phyloP scores from a whole-genome alignment of 2,329 filamentous ascomycete species.

The Magnaporthales sp. region DNA sequence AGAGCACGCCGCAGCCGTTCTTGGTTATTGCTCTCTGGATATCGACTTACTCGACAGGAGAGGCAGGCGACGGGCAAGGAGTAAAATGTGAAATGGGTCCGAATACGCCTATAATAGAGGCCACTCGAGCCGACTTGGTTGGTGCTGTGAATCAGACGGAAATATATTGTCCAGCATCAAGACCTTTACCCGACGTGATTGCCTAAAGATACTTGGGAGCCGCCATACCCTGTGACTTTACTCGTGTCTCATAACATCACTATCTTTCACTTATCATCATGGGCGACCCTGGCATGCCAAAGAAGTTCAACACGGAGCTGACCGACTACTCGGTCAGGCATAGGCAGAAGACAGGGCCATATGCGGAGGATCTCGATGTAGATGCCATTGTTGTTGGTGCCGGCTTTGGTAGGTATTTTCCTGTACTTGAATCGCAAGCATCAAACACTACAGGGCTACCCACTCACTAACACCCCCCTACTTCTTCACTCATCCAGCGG shows the following conservation, averaged over 20 bases:
- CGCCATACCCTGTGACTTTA: not conserved
- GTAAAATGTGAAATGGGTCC: no score
- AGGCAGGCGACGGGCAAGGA: no score
- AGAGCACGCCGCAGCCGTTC: not conserved
- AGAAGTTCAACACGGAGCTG: not conserved
- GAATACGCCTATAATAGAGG: no score
- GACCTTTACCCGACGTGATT: no score
- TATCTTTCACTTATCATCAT: not conserved
- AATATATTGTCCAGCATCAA: not conserved
- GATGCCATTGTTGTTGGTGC: not conserved
- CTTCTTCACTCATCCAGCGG: not conserved
- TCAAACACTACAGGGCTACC: accelerated
- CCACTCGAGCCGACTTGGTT: no score
- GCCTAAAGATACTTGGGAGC: no score
- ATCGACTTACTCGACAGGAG: not conserved
- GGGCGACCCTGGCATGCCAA: not conserved
- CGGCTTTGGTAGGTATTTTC: not conserved
- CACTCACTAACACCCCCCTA: not conserved
- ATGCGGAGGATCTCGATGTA: not conserved
- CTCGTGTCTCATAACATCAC: not conserved
- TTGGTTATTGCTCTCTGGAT: not conserved
- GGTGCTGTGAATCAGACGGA: not conserved
- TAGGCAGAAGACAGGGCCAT: not conserved
- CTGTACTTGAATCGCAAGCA: not conserved
- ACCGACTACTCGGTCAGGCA: not conserved